Evolutionary conservation across 2,329 filamentous ascomycete species (phyloP).

Genomic region (Fusarium ramigenum): DNA sequence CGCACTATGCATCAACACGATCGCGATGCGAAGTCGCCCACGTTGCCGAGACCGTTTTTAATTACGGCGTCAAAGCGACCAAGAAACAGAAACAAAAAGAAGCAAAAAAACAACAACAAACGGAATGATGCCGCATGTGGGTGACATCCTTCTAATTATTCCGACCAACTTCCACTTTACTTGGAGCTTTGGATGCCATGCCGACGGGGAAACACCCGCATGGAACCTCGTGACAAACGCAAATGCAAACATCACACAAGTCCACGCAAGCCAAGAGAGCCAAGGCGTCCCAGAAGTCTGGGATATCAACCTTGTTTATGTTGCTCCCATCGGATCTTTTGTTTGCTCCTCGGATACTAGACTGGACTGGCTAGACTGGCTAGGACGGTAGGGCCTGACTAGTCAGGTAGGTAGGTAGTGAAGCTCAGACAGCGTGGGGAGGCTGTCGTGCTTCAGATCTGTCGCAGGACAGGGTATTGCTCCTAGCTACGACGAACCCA

Average conservation of each 20-base stretch:
- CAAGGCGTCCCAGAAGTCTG: conserved; percentile 30
- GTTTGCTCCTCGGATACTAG: conserved; percentile 6
- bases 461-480: conserved; percentile 56
- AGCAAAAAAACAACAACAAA: neutral
- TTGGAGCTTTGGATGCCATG: neutral
- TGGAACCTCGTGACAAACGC: conserved; percentile 7
- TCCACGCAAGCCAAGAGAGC: conserved; percentile 23
- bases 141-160: conserved; percentile 4
- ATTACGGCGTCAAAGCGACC: neutral
- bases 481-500: conserved; percentile 21
- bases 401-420: conserved; percentile 17
- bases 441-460: conserved; percentile 56
- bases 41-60: conserved; percentile 13
- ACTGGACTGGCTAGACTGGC: conserved; percentile 9
- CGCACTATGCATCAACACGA: conserved; percentile 12
- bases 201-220: neutral
- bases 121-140: neutral
- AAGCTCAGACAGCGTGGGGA: conserved; percentile 39
- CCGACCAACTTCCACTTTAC: neutral
- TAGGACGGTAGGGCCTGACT: conserved; percentile 2
- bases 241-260: neutral
- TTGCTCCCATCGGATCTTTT: neutral
- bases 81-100: neutral
- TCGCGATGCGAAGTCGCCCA: conserved; percentile 2
- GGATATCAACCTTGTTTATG: conserved; percentile 22